A percentile compares a stretch with the other conserved stretches of the same genome.
phyloP scores from a whole-genome alignment of 768 basidiomycete genomes.

The Amanita fuliginea region DNA sequence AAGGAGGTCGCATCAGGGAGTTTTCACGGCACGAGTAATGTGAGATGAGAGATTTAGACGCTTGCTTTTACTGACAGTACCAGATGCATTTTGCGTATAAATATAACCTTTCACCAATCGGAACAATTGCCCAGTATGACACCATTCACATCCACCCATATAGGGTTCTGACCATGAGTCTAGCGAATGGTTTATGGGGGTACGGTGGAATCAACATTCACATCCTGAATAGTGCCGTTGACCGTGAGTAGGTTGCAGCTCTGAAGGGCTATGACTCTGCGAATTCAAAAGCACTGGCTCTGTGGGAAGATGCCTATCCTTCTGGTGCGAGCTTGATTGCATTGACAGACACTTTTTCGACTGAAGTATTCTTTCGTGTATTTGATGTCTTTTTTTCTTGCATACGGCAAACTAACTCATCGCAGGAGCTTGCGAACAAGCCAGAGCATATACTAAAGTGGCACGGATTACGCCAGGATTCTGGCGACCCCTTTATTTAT shows the following conservation, averaged over 20 bases:
- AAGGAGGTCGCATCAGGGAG: slow-evolving; percentile 40
- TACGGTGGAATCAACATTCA: slow-evolving; percentile 20
- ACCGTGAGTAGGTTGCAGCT: slow-evolving; percentile 57
- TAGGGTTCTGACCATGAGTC: background rate
- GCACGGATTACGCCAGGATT: slow-evolving; percentile 86
- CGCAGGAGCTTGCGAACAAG: slow-evolving; percentile 47
- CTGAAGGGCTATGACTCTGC: slow-evolving; percentile 71
- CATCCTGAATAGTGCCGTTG: slow-evolving; percentile 2
- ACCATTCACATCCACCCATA: slow-evolving; percentile 8
- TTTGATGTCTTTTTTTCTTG: background rate
- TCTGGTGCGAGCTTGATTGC: slow-evolving; percentile 49
- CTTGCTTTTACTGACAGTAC: slow-evolving; percentile 2
- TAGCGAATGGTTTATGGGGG: slow-evolving; percentile 91
- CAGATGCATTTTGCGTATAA: slow-evolving; percentile 82
- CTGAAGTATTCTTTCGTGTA: slow-evolving; percentile 74
- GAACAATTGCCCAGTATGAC: slow-evolving; percentile 81
- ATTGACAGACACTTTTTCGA: slow-evolving; percentile 93
- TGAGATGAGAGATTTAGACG: slow-evolving; percentile 22
- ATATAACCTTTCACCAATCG: slow-evolving; percentile 53
- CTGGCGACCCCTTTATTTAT: slow-evolving; percentile 81
- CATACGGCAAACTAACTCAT: background rate
- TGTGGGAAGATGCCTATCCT: slow-evolving; percentile 77
- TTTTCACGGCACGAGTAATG: slow-evolving; percentile 86
- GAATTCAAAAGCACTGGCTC: slow-evolving; percentile 62
- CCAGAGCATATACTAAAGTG: slow-evolving; percentile 58